Evolutionary conservation across 495 filamentous ascomycete species (phyloP).

Genomic region (Penicillium pancosmium): DNA sequence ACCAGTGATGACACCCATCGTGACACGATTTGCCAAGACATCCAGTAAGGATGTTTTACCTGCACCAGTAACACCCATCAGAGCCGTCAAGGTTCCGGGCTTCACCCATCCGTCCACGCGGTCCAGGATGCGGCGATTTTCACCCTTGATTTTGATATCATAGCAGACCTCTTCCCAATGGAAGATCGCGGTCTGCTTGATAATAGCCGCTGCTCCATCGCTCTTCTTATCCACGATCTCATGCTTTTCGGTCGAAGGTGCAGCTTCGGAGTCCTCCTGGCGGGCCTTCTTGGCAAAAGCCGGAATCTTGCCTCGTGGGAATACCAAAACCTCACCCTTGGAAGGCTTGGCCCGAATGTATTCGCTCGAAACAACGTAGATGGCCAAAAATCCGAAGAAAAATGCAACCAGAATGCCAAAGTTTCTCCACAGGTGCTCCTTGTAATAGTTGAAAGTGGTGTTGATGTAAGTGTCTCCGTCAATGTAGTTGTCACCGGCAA

Average conservation of each 20-base stretch:
- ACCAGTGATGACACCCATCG: slow-evolving; percentile 83
- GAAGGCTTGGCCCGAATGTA: slow-evolving; percentile 75
- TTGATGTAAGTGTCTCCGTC: slow-evolving; percentile 72
- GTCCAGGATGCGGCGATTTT: slow-evolving; percentile 75
- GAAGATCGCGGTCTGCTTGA: slow-evolving; percentile 72
- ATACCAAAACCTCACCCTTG: slow-evolving; percentile 88
- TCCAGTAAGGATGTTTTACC: slow-evolving; percentile 63
- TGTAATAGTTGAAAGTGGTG: slow-evolving; percentile 61
- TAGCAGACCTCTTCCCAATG: slow-evolving; percentile 87
- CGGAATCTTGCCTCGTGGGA: slow-evolving; percentile 74
- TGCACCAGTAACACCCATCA: slow-evolving; percentile 71
- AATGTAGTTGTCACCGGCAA: slow-evolving; percentile 56
- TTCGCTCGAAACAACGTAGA: slow-evolving; percentile 75
- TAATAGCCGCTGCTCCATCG: slow-evolving; percentile 30
- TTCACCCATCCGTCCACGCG: slow-evolving; percentile 90
- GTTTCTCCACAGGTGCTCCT: slow-evolving; percentile 74
- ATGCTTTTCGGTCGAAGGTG: slow-evolving; percentile 33
- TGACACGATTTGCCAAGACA: slow-evolving; percentile 70
- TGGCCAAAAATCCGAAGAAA: slow-evolving; percentile 63
- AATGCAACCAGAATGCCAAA: slow-evolving; percentile 79
- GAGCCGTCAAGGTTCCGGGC: slow-evolving; percentile 85
- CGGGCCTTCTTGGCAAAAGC: slow-evolving; percentile 57
- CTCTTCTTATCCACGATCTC: slow-evolving; percentile 57
- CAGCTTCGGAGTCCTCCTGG: slow-evolving; percentile 32
- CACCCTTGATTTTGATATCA: slow-evolving; percentile 84